These are phyloP conservation scores for Chrysochromulina tobinii DNA, from an alignment of 78 protist genomes.

Conservation along the genomic window DNA sequence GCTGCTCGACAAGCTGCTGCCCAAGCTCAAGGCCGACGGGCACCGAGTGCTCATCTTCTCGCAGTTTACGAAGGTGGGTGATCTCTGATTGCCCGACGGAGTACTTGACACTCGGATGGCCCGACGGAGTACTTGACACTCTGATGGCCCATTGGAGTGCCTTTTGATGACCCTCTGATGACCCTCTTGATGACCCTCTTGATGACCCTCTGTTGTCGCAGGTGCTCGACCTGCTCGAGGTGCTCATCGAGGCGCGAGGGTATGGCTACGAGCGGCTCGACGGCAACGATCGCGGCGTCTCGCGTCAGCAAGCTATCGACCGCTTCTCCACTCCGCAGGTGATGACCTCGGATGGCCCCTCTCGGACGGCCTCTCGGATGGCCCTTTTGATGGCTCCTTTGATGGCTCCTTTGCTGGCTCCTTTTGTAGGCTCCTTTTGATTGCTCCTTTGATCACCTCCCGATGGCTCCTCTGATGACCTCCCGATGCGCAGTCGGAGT, in stretches of 20 bases:
- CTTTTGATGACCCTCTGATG: too few species aligned
- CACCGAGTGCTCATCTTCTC: slow-evolving; percentile 52
- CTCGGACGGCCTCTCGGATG: too few species aligned
- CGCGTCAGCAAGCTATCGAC: slow-evolving; percentile 68
- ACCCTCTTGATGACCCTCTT: too few species aligned
- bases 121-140: too few species aligned
- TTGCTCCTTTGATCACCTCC: too few species aligned
- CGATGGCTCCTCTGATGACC: too few species aligned
- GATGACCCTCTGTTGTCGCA: slow-evolving; percentile 79
- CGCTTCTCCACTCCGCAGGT: slow-evolving; percentile 48
- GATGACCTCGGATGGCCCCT: too few species aligned
- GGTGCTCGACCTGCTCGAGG: slow-evolving; percentile 92
- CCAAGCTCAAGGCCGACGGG: slow-evolving; percentile 9
- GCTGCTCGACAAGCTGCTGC: slow-evolving; percentile 45
- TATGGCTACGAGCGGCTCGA: slow-evolving; percentile 90
- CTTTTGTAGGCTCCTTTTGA: too few species aligned
- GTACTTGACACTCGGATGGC: too few species aligned
- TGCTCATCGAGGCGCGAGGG: background rate
- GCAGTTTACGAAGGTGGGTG: background rate
- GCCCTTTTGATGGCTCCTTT: too few species aligned
- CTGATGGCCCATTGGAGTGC: too few species aligned
- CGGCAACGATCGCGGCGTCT: slow-evolving; percentile 67
- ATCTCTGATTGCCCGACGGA: background rate
- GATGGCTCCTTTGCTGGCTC: too few species aligned
- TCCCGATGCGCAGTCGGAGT: background rate